Evolutionary conservation across 305 asterid species (phyloP), one percentile per base, ranked within the genome.

Genomic region (Fraxinus greggii): DNA sequence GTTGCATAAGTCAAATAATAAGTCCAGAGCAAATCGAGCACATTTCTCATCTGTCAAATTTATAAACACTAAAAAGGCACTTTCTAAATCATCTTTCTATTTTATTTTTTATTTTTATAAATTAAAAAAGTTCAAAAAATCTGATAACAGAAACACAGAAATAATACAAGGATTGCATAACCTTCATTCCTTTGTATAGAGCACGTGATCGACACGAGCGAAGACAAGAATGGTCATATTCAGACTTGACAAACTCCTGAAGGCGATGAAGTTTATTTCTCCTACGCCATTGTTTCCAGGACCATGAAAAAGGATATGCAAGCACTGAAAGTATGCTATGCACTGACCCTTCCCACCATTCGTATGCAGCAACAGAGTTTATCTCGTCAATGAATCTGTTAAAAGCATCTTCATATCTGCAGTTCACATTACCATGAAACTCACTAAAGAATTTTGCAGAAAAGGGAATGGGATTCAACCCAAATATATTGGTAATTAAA

Each of bases 291-390:
- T 92, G 98, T 86, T 93, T 95, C 98, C 98, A 95, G 81, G 98
- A 95, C 98, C 98, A 95, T 82, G 98, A 97, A 88, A 97, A 95
- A 87, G 98, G 98, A 86, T 95, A 93, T 79, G 98, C 98, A 85
- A 93, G 90, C 80, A 95, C 89, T 19, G 97, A 91, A 82, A 95
- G 93, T 89, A 95, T 95, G 90, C 98, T 93, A 87, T 95, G 98
- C 48, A 95, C 97, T 24, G 98, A 95, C 80, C 98, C 98, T 90
- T 95, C 98, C 98, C 98, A 95, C 98, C 98, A 95, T 88, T 93
- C 98, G 79, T 91, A 95, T 54, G 97, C 93, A 81, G 98, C 98
- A 87, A 95, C 98, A 81, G 98, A 93, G 86, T 95, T 95, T 65
- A 93, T 76, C 87, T 92, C 97, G 80, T 95, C 98, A 76, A 95